Evolutionary conservation across 2,329 filamentous ascomycete genomes (phyloP).

Genomic region (Penicillium griseofulvum): DNA sequence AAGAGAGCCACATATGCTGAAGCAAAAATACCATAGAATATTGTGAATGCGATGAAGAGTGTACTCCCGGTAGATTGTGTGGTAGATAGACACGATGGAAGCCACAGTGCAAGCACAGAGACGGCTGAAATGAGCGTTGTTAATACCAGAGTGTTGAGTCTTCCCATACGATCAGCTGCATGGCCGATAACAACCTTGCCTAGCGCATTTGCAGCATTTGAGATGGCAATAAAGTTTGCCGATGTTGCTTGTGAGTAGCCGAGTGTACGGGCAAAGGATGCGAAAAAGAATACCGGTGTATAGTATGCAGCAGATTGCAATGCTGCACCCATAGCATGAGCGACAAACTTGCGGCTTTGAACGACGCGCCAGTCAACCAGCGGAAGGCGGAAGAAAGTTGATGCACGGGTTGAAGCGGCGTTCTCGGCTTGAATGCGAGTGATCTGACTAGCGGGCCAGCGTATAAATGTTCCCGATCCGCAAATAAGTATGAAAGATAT

Average conservation of each 20-base stretch:
- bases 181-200: conserved; percentile 41
- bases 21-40: conserved; percentile 39
- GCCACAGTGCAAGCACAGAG: conserved; percentile 27
- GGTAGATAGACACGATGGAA: conserved; percentile 19
- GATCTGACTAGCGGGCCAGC: conserved; percentile 27
- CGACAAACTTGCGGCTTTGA: conserved; percentile 34
- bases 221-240: conserved; percentile 41
- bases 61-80: conserved; percentile 11
- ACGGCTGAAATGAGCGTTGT: conserved; percentile 29
- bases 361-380: conserved; percentile 37
- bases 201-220: conserved; percentile 41
- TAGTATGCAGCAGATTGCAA: conserved; percentile 42
- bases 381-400: conserved; percentile 26
- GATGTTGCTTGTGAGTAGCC: conserved; percentile 38
- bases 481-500: conserved; percentile 33
- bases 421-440: conserved; percentile 18
- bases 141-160: conserved; percentile 41
- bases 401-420: conserved; percentile 11
- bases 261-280: conserved; percentile 39
- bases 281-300: conserved; percentile 41
- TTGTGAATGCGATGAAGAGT: conserved; percentile 32
- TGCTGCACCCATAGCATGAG: conserved; percentile 36
- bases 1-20: conserved; percentile 42
- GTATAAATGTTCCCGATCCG: conserved; percentile 22
- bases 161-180: conserved; percentile 38